These are phyloP conservation scores for Athelia sp. DNA, from an alignment of 1,284 basidiomycete genomes.

Conservation along the genomic window DNA sequence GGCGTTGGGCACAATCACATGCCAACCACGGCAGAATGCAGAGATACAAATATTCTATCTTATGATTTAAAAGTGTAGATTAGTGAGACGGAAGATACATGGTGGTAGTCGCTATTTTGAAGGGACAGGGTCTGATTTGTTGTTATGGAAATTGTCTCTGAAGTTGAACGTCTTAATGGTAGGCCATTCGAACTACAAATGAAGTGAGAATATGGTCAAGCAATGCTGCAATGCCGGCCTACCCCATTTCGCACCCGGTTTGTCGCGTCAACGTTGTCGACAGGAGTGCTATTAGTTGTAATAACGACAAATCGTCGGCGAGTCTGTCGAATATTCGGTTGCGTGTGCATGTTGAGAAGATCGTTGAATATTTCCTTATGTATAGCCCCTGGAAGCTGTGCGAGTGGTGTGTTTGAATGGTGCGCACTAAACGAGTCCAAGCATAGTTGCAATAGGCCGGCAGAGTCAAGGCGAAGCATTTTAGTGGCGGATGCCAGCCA, in stretches of 20 bases:
- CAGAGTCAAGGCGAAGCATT: slow-evolving; percentile 15
- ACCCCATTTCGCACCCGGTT: slow-evolving; percentile 21
- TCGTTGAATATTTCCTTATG: slow-evolving; percentile 23
- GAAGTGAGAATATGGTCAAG: slow-evolving; percentile 4
- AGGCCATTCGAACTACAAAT: slow-evolving; percentile 33
- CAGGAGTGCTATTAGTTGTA: slow-evolving; percentile 22
- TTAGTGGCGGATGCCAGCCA: background rate
- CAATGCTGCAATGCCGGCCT: slow-evolving; percentile 9
- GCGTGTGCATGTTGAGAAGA: slow-evolving; percentile 26
- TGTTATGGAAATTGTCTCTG: slow-evolving; percentile 29
- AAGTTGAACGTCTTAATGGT: slow-evolving; percentile 31
- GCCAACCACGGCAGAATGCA: too few relatives aligned
- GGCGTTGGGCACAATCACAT: too few relatives aligned
- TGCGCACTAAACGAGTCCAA: slow-evolving; percentile 18
- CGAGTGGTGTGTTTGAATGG: slow-evolving; percentile 11
- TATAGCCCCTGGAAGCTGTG: slow-evolving; percentile 13
- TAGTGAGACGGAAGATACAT: too few relatives aligned
- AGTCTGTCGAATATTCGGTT: slow-evolving; percentile 38
- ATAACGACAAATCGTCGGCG: slow-evolving; percentile 42
- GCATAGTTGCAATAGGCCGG: slow-evolving; percentile 24
- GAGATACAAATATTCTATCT: too few relatives aligned
- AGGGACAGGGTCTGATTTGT: too few relatives aligned
- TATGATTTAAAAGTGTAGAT: too few relatives aligned
- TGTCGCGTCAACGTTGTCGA: slow-evolving; percentile 15
- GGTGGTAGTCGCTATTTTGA: too few relatives aligned